Conservation (phyloP, 176 grass and related monocot species). For the Microstegium vimineum region DNA sequence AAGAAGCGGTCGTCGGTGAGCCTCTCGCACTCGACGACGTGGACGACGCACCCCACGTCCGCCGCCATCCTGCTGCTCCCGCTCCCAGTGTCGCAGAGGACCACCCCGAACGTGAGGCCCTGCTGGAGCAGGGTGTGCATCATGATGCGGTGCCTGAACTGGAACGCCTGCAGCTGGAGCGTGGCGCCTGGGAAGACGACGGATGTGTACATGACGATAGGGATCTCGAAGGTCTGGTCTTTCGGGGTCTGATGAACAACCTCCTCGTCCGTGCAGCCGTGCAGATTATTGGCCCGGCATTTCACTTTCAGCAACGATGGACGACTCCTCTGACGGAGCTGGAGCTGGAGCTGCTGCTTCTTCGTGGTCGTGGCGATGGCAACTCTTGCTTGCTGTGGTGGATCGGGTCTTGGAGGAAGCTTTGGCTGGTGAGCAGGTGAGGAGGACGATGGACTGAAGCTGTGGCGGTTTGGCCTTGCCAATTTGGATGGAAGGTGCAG, state of each 20-base stretch:
- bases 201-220: constrained; percentile 50
- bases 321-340: background rate
- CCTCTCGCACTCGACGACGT: constrained; percentile 68
- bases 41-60: constrained; percentile 68
- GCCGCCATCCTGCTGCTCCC: background rate
- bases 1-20: constrained; percentile 75
- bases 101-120: constrained; percentile 46
- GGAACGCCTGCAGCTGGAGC: constrained; percentile 68
- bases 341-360: background rate
- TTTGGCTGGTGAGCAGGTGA: background rate
- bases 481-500: constrained; percentile 17
- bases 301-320: background rate
- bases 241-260: background rate
- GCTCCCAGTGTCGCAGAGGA: no score
- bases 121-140: constrained; percentile 75
- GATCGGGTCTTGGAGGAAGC: background rate
- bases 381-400: background rate
- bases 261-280: background rate
- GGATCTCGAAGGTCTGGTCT: constrained; percentile 52
- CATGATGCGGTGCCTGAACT: constrained; percentile 96
- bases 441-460: background rate
- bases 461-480: background rate
- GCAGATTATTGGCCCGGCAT: constrained; percentile 33
- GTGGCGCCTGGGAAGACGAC: constrained; percentile 68
- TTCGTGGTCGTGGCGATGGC: background rate